phyloP scores from a whole-genome alignment of 129 eudicot genomes.

The Chrysanthemum lavandulifolium region DNA sequence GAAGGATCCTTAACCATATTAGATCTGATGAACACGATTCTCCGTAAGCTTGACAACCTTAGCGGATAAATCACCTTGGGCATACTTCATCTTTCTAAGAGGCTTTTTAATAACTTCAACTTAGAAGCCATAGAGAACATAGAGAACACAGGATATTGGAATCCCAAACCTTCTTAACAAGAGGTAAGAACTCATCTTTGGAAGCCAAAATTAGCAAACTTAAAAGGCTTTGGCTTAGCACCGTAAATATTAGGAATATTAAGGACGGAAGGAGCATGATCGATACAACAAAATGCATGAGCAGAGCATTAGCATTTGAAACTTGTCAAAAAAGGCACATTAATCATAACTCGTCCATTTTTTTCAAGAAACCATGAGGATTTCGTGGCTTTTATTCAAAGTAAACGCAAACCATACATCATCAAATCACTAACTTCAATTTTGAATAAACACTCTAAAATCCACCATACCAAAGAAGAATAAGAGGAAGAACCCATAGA shows the following conservation, averaged over 20 bases:
- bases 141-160: not conserved
- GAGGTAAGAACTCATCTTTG: not conserved
- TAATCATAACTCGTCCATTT: not conserved
- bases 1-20: no score
- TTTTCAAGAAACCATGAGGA: no score
- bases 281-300: not conserved
- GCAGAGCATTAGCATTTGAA: not conserved
- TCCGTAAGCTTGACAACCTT: no score
- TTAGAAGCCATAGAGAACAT: not conserved
- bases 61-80: no score
- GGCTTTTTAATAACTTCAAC: not conserved
- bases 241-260: no score
- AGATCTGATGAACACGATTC: no score
- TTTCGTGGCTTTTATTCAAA: not conserved
- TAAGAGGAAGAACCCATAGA: not conserved
- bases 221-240: not conserved
- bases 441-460: not conserved
- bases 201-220: not conserved
- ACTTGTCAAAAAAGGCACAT: not conserved
- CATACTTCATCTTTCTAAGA: not conserved
- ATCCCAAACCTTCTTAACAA: not conserved
- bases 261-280: not conserved
- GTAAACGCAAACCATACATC: not conserved
- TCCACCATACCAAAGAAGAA: not conserved
- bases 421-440: not conserved